Evolutionary conservation across 768 basidiomycete genomes (phyloP), one percentile per base, ranked within the genome.

Genomic region (Tulasnella sp.): DNA sequence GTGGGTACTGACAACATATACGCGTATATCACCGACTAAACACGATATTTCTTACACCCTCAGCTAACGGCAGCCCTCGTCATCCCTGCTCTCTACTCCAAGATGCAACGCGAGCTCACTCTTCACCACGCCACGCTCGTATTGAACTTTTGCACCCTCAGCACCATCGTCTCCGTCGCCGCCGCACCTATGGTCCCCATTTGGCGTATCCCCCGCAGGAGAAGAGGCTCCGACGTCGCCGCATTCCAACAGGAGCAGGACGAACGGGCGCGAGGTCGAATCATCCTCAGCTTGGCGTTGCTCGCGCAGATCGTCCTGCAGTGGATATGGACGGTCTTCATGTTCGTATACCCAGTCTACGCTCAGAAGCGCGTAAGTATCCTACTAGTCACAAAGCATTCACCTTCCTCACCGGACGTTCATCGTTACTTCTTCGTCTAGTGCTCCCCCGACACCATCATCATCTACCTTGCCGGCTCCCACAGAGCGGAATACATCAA

Each of bases 131-230:
- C 80, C 19, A 39, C 52, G 2, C 71, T 80, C 6, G 80, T 78
- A 9, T 77, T 80, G 71, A 79, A 80, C 71, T 80, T 78, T 62
- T 58, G 77, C 34, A 80, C 77, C 38, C 80, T 80, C 24, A 79
- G 78, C 40, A 79, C 77, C 39, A 52, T 80, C 21, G 71, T 71
- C 2, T 71, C 76, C 18, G 40, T 80, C 10, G 80, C 80, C 7
- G 40, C 72, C 14, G 76, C 80, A 2, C 80, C 80, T n/a, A 44
- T 77, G 42, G 76, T 76, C 6, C 76, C 80, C 14, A 77, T 80
- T 24, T 80, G 80, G 80, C 77, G 77, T 3, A 68, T 40, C 34
- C 12, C 75, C n/a, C n/a, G n/a, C 71, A 73, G 18, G 18, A 18
- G 19, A 38, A 39, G 71, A 73, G 74, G 46, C 21, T 39, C 18